phyloP scores from a whole-genome alignment of 106 monocot genomes.

The Cymbidium sinense region DNA sequence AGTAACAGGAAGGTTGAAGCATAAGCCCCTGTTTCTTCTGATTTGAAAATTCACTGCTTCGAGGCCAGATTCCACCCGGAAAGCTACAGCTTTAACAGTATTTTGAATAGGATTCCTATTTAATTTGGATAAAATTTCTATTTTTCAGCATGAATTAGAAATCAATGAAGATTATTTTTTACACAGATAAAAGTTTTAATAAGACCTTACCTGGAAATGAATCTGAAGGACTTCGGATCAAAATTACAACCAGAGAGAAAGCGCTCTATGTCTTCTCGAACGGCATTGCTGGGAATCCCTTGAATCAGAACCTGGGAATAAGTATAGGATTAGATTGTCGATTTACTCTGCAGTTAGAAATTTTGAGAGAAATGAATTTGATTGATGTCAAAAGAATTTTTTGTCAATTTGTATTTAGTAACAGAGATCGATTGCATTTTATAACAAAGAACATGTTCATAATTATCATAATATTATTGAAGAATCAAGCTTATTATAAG shows the following conservation, averaged over 20 bases:
- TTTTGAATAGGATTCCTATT: not conserved
- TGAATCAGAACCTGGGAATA: slow-evolving; percentile 52
- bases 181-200: too few species aligned
- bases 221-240: slow-evolving; percentile 45
- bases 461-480: too few species aligned
- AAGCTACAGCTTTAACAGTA: slow-evolving; percentile 14
- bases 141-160: not conserved
- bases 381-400: too few species aligned
- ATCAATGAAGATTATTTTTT: not conserved
- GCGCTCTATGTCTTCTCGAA: slow-evolving; percentile 66
- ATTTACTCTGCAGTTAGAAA: not conserved
- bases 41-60: slow-evolving; percentile 61
- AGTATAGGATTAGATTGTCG: not conserved
- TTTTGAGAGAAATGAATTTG: too few species aligned
- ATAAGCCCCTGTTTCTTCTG: slow-evolving; percentile 60
- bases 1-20: slow-evolving; percentile 46
- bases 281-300: slow-evolving; percentile 49
- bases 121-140: not conserved
- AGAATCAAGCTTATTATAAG: too few species aligned
- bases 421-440: not conserved
- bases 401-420: not conserved
- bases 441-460: too few species aligned
- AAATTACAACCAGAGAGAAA: slow-evolving; percentile 64
- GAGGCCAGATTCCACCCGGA: slow-evolving; percentile 31
- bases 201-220: slow-evolving; percentile 32